Percentiles rank a stretch among this genome's conserved stretches.
Conservation (phyloP, 2,329 filamentous ascomycete genomes). For the Hymenoscyphus fructigenus region DNA sequence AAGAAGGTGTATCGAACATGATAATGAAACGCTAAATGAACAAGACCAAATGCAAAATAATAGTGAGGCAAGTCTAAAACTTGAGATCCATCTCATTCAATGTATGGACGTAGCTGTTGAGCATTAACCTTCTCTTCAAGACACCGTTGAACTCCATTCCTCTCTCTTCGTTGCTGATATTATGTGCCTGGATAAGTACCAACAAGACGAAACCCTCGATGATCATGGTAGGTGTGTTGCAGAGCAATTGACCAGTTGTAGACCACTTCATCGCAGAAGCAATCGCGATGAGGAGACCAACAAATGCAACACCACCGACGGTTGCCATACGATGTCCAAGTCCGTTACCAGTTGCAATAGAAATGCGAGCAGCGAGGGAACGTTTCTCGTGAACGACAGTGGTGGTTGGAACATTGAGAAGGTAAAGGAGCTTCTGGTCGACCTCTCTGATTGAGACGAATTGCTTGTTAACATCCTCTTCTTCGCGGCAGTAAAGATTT, state of each 20-base stretch:
- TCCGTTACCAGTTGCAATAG: conserved; percentile 26
- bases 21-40: background rate
- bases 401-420: conserved; percentile 26
- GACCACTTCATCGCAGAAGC: conserved; percentile 34
- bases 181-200: conserved; percentile 34
- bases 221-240: conserved; percentile 37
- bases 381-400: conserved; percentile 12
- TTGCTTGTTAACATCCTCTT: conserved; percentile 23
- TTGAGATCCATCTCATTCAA: conserved; percentile 4
- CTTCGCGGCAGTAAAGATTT: conserved; percentile 41
- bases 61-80: background rate
- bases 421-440: conserved; percentile 25
- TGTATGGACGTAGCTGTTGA: conserved; percentile 26
- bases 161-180: conserved; percentile 29
- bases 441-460: conserved; percentile 27
- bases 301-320: conserved; percentile 24
- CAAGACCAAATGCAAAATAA: background rate
- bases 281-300: conserved; percentile 26
- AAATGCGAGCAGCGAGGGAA: conserved; percentile 26
- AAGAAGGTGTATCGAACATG: background rate
- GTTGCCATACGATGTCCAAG: conserved; percentile 23
- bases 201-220: conserved; percentile 33
- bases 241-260: conserved; percentile 36
- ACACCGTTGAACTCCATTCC: conserved; percentile 31
- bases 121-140: conserved; percentile 30